Percentiles rank a stretch among this genome's conserved stretches.
phyloP scores from a whole-genome alignment of 108 stramenopile species.

The Fragilaria crotonensis region DNA sequence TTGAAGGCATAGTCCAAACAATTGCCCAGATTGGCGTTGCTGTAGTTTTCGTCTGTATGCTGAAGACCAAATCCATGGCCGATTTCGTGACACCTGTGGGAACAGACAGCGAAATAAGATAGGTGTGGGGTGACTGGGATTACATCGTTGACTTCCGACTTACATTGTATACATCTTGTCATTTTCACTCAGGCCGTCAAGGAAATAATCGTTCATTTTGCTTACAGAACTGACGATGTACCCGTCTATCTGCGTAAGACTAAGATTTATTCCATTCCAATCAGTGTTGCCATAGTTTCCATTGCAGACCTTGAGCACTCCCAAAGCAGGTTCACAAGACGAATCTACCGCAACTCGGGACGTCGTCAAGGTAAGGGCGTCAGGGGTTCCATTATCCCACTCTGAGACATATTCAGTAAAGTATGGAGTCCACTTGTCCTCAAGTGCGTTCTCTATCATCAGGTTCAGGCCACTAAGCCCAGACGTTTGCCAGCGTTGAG shows the following conservation, averaged over 20 bases:
- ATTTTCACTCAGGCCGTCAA: constrained; percentile 7
- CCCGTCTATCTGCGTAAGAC: background rate
- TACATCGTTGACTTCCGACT: background rate
- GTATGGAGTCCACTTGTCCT: constrained; percentile 21
- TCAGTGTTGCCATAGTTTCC: constrained; percentile 44
- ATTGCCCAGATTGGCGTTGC: constrained; percentile 9
- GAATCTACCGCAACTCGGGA: constrained; percentile 3
- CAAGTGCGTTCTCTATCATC: constrained; percentile 17
- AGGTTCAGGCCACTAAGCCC: constrained; percentile 15
- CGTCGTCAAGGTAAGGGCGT: constrained; percentile 17
- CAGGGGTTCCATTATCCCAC: constrained; percentile 27
- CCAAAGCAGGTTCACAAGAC: constrained; percentile 4
- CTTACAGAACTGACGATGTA: constrained; percentile 23
- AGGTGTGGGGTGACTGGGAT: background rate
- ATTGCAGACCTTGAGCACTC: constrained; percentile 27
- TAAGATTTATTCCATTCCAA: constrained; percentile 36
- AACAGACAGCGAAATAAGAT: background rate
- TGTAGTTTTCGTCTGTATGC: constrained; percentile 15
- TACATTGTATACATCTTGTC: constrained; percentile 29
- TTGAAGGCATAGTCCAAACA: constrained; percentile 14
- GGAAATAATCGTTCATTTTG: constrained; percentile 38
- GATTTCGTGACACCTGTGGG: constrained; percentile 29
- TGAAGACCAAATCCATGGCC: constrained; percentile 35
- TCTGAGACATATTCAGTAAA: constrained; percentile 15
- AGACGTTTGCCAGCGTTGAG: background rate